Evolutionary conservation across 768 basidiomycete genomes (phyloP), one percentile per base, ranked within the genome.

Genomic region (Trametes villosa): DNA sequence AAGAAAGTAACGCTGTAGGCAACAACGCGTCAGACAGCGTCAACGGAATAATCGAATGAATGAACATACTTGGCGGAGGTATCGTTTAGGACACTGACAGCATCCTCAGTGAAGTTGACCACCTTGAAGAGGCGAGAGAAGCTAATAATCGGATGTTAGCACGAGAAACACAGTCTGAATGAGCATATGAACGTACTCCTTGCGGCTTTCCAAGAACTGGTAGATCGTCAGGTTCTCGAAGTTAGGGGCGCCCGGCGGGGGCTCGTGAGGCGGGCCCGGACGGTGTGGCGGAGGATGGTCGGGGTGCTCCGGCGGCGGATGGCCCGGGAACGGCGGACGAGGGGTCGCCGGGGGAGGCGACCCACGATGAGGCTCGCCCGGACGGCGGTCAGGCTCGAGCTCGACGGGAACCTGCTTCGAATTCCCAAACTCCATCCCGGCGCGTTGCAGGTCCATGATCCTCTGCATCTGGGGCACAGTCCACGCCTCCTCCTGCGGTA

Each of bases 1-100:
- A 85, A 84, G 70, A 84, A 82, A 0, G 84, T 84, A 24, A 84
- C 56, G n/a, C 83, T 84, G 41, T 17, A 20, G 12, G 18, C 13
- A 12, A 9, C 29, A 24, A 17, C 27, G 30, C 38, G 29, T 20
- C 11, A 59, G 17, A 7, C 13, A 27, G 50, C 12, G 49, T n/a
- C 38, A 47, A 12, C 48, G 24, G 12, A 20, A n/a, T n/a, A 29
- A 2, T 26, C 2, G 15, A 34, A 4, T 3, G 26, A 17, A n/a
- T 11, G 11, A 26, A 36, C 75, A 46, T 55, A 79, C 80, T 71
- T 64, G 29, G 72, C 63, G 17, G 75, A 70, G 13, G 78, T 67
- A 53, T 81, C 76, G 57, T 81, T 77, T 40, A 81, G 70, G 18
- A 79, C 50, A 15, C 68, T 64, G 9, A 72, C 72, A 26, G 77